Percentiles rank a stretch among this genome's conserved stretches.
Conservation (phyloP, 805 yeast species). For the Metschnikowia lochheadii region DNA sequence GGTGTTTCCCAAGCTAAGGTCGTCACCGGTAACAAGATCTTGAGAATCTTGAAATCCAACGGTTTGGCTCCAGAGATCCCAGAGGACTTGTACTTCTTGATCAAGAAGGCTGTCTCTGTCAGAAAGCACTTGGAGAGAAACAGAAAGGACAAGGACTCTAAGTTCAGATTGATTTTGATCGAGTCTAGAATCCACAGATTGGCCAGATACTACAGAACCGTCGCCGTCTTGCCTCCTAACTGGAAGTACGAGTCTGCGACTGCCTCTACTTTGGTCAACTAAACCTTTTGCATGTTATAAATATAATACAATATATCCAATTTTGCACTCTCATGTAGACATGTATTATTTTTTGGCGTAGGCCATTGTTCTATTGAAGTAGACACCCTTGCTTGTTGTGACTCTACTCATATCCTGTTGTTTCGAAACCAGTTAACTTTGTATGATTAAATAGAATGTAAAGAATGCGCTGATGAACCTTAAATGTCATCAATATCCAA, state of each 20-base stretch:
- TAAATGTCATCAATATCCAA: slow-evolving; percentile 95
- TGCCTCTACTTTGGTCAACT: slow-evolving; percentile 99
- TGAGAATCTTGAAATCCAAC: slow-evolving; percentile 98
- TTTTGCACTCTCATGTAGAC: slow-evolving; percentile 2
- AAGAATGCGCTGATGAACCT: slow-evolving; percentile 2
- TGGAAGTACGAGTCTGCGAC: slow-evolving; percentile 99
- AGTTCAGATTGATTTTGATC: slow-evolving; percentile 99
- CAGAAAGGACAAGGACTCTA: slow-evolving; percentile 99
- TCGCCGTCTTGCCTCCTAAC: slow-evolving; percentile 98
- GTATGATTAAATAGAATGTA: slow-evolving; percentile 3
- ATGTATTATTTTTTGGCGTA: neutral
- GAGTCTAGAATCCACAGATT: slow-evolving; percentile 99
- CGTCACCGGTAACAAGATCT: slow-evolving; percentile 98
- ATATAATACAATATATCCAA: slow-evolving; percentile 2
- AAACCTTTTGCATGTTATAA: slow-evolving; percentile 34
- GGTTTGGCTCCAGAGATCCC: slow-evolving; percentile 99
- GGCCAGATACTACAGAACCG: slow-evolving; percentile 99
- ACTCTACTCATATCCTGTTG: neutral
- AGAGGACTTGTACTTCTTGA: slow-evolving; percentile 98
- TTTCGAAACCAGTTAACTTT: neutral
- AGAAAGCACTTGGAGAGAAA: slow-evolving; percentile 99
- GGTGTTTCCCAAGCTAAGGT: slow-evolving; percentile 98
- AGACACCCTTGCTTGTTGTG: neutral
- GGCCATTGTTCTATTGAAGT: no score
- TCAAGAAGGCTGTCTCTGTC: slow-evolving; percentile 99